phyloP scores from a whole-genome alignment of 208 protist species.

The Novymonas esmeraldas region DNA sequence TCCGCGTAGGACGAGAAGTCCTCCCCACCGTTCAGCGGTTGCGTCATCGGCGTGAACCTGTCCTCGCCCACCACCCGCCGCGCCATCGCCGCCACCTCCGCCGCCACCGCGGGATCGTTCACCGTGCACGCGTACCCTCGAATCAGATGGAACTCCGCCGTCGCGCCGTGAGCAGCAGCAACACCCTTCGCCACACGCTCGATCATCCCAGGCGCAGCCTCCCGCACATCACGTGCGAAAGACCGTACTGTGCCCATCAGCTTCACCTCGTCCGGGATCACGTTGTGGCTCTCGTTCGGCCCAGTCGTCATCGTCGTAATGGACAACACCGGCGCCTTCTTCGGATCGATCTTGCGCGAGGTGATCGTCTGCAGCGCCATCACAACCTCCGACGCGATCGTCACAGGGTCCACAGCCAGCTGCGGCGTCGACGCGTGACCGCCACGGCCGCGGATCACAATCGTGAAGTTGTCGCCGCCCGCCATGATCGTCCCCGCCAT shows the following conservation, averaged over 20 bases:
- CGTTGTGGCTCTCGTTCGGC: conserved; percentile 49
- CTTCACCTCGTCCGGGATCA: conserved; percentile 50
- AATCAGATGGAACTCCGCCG: background rate
- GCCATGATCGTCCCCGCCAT: conserved; percentile 12
- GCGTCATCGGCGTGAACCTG: no score
- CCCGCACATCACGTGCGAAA: conserved; percentile 21
- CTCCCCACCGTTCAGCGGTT: no score
- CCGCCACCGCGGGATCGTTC: background rate
- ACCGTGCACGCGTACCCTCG: background rate
- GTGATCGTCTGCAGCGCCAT: background rate
- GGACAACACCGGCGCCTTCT: conserved; percentile 35
- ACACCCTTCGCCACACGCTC: background rate
- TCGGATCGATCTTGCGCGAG: background rate
- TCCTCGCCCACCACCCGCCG: background rate
- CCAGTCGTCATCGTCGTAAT: conserved; percentile 49
- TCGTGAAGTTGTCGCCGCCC: conserved; percentile 39
- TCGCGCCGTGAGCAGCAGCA: background rate
- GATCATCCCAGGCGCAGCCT: background rate
- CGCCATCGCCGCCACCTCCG: no score
- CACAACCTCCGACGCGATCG: background rate
- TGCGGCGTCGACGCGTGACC: background rate
- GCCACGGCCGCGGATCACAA: conserved; percentile 37
- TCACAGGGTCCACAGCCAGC: background rate
- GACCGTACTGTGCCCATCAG: conserved; percentile 49
- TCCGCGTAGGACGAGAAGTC: no score